Percentiles rank a stretch among this genome's conserved stretches.
Evolutionary conservation across 1,284 basidiomycete genomes (phyloP).

Genomic region (Fomitiporia mediterranea): DNA sequence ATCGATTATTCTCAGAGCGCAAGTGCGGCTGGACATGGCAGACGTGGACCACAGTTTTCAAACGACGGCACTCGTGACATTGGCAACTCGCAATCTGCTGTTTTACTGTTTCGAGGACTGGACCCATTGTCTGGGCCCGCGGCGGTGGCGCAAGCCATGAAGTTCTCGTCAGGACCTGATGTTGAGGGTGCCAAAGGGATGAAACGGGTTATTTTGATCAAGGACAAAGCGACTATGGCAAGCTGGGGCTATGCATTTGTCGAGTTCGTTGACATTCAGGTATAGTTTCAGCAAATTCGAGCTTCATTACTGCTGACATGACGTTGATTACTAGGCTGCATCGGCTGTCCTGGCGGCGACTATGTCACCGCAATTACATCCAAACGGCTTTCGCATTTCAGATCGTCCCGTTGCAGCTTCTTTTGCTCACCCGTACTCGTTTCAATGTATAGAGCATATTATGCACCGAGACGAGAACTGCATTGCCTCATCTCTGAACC

Average conservation of each 20-base stretch:
- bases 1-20: constrained; percentile 87
- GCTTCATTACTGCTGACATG: constrained; percentile 17
- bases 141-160: constrained; percentile 77
- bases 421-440: constrained; percentile 83
- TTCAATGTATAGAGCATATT: constrained; percentile 71
- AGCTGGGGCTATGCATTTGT: constrained; percentile 93
- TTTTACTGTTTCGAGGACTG: constrained; percentile 83
- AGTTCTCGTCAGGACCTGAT: constrained; percentile 57
- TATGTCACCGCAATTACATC: constrained; percentile 79
- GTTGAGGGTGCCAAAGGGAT: constrained; percentile 79
- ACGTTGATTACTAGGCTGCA: constrained; percentile 50
- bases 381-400: constrained; percentile 83
- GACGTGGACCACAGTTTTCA: constrained; percentile 51
- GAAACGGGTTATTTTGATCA: constrained; percentile 80
- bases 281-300: constrained; percentile 32
- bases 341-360: constrained; percentile 70
- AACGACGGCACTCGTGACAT: constrained; percentile 96
- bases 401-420: constrained; percentile 83
- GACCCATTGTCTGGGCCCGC: constrained; percentile 83
- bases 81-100: constrained; percentile 72
- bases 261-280: constrained; percentile 80
- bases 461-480: constrained; percentile 71
- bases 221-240: constrained; percentile 76
- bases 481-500: constrained; percentile 52
- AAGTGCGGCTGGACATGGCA: constrained; percentile 59